Percentiles rank a stretch among this genome's conserved stretches.
phyloP scores from a whole-genome alignment of 1,284 basidiomycete species.

The Agroathelia rolfsii region DNA sequence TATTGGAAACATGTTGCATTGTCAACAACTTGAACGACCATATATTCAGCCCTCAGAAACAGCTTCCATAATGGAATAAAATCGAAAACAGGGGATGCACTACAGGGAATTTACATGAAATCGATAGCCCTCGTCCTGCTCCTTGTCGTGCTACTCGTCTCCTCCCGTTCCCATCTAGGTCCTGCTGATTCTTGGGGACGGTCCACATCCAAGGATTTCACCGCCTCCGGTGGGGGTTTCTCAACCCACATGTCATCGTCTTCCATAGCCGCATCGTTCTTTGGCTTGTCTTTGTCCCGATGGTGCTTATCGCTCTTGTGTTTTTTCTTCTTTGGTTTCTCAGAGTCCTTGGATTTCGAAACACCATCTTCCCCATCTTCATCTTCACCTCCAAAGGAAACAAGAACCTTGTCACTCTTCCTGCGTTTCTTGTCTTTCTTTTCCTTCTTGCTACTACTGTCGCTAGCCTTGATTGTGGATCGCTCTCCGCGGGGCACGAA shows the following conservation, averaged over 20 bases:
- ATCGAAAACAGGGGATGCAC: too few species aligned
- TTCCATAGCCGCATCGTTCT: conserved; percentile 37
- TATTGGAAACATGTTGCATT: too few species aligned
- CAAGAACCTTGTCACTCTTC: conserved; percentile 34
- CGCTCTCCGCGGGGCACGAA: conserved; percentile 55
- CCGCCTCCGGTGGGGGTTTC: conserved; percentile 39
- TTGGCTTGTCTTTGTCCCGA: conserved; percentile 19
- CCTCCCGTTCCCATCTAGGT: too few species aligned
- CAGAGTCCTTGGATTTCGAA: conserved; percentile 11
- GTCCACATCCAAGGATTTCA: conserved; percentile 16
- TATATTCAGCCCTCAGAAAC: too few species aligned
- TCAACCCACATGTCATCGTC: conserved; percentile 53
- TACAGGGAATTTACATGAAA: conserved; percentile 48
- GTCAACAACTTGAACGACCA: too few species aligned
- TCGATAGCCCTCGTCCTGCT: conserved; percentile 57
- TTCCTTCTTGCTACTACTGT: conserved; percentile 26
- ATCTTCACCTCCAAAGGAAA: conserved; percentile 58
- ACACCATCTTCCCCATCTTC: not conserved
- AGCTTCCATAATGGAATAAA: too few species aligned
- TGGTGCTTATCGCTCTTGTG: conserved; percentile 22
- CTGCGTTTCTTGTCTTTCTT: conserved; percentile 32
- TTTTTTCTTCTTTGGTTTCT: conserved; percentile 14
- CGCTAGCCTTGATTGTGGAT: conserved; percentile 13
- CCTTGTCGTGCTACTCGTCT: conserved; percentile 22
- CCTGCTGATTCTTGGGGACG: conserved; percentile 11